A percentile compares a stretch with the other conserved stretches of the same genome.
phyloP scores from a whole-genome alignment of 2,329 filamentous ascomycete genomes.

The Sporothrix curviconia region DNA sequence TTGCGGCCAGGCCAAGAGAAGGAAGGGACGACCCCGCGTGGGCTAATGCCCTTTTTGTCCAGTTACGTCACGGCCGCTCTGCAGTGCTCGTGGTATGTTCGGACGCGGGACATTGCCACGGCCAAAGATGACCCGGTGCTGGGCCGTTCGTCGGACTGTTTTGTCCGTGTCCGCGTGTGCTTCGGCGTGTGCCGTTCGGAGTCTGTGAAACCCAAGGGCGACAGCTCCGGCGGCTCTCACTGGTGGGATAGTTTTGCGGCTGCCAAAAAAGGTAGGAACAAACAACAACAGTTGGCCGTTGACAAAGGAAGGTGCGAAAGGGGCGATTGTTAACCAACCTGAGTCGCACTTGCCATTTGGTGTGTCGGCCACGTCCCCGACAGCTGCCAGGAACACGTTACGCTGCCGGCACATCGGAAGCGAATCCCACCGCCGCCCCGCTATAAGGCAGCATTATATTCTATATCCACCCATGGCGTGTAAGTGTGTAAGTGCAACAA shows the following conservation, averaged over 20 bases:
- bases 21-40: not conserved
- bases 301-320: not conserved
- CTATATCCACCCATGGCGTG: constrained; percentile 1
- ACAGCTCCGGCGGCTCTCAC: not conserved
- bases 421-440: constrained; percentile 3
- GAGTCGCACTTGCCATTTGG: too few species aligned
- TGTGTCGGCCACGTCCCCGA: not conserved
- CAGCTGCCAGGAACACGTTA: not conserved
- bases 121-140: not conserved
- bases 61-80: not conserved
- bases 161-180: too few species aligned
- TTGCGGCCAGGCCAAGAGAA: not conserved
- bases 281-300: too few species aligned
- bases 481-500: not conserved
- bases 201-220: not conserved
- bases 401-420: constrained; percentile 9
- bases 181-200: not conserved
- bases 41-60: not conserved
- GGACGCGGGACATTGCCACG: not conserved
- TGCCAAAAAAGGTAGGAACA: not conserved
- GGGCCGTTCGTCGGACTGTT: not conserved
- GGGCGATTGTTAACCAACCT: too few species aligned
- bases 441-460: not conserved
- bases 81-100: not conserved
- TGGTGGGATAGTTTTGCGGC: not conserved